Percentiles rank a stretch among this genome's conserved stretches.
phyloP scores from a whole-genome alignment of 371 early-diverging fungal genomes.

The Zancudomyces culisetae region DNA sequence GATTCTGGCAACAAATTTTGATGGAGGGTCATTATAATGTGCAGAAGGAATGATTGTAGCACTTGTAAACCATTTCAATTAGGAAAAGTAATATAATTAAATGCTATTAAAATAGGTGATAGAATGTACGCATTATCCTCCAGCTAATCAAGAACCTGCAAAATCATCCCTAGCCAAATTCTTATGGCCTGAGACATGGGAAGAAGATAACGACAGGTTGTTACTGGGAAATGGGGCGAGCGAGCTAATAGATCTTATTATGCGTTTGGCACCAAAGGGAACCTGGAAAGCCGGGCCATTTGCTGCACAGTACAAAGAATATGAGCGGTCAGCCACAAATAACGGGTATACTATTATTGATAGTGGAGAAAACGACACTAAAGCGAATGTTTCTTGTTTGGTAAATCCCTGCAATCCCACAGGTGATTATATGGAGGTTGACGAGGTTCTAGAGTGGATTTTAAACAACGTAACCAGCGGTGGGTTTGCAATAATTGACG shows the following conservation, averaged over 20 bases:
- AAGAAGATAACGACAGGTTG: slow-evolving; percentile 29
- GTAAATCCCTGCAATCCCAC: slow-evolving; percentile 81
- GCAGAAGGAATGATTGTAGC: too few relatives aligned
- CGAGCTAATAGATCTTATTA: slow-evolving; percentile 65
- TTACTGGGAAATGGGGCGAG: slow-evolving; percentile 72
- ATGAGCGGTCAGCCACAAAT: slow-evolving; percentile 59
- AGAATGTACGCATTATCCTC: slow-evolving; percentile 64
- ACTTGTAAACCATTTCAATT: too few relatives aligned
- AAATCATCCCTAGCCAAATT: slow-evolving; percentile 57
- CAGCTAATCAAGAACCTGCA: slow-evolving; percentile 74
- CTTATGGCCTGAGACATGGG: slow-evolving; percentile 39
- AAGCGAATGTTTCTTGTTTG: slow-evolving; percentile 45
- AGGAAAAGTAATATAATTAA: background rate
- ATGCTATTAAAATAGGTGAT: slow-evolving; percentile 5
- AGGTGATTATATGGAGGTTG: slow-evolving; percentile 52
- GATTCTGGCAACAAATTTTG: too few relatives aligned
- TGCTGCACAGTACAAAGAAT: slow-evolving; percentile 53
- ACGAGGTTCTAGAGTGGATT: slow-evolving; percentile 47
- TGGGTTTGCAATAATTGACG: slow-evolving; percentile 60
- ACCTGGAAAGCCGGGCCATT: slow-evolving; percentile 62
- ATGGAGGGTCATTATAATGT: too few relatives aligned
- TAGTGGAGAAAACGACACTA: slow-evolving; percentile 23
- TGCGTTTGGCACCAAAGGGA: slow-evolving; percentile 43
- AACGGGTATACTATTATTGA: slow-evolving; percentile 33
- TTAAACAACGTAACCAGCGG: slow-evolving; percentile 36